Base-by-base conservation (phyloP, 1,284 basidiomycete species). In the Phaffia rhodozyma region DNA sequence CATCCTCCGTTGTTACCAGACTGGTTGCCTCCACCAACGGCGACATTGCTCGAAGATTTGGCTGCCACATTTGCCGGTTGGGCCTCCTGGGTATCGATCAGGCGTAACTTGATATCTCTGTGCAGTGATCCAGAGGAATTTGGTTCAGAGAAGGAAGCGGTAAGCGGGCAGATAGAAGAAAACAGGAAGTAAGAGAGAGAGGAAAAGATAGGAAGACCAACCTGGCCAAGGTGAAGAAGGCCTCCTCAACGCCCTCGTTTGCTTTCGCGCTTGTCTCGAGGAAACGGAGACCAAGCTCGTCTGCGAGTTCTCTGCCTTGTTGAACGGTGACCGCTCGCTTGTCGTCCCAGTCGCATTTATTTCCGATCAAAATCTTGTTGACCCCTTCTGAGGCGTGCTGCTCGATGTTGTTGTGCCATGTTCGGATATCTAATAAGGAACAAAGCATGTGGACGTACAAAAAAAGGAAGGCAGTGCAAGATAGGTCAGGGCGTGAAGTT, bases 271-370 rank as follows among this genome's bases (percentile, higher is more conserved):
- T 92, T 7, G 96, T 98, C 80, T 98, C 96, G 82, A 98, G 89
- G 77, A 97, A 98, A 73, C 85, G 86, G 75, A 99, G 83, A 34
- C 91, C 93, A 57, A 98, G 59, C 77, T 93, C 66, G 79, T 85
- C 65, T 83, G 92, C 76, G 84, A 92, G 74, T 78, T 90, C 63
- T 75, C 82, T 51, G 79, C 84, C 71, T 77, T 93, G 66, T 81
- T 84, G 57, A 76, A 83, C 66, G 1, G 89, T 86, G 62, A 99
- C 89, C 27, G 85, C 89, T 70, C 89, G 86, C 80, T 97, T 97
- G 78, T 97, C 94, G 63, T 86, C 85, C 92, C 93, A 97, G 77
- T 99, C 96, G 66, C 89, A 96, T 79, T 99, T 99, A 82, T 98
- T 98, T 60, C 96, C 96, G 68, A 98, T 89, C 63, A 98, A 85